phyloP scores from a whole-genome alignment of 768 basidiomycete genomes.

The Russula lepida region DNA sequence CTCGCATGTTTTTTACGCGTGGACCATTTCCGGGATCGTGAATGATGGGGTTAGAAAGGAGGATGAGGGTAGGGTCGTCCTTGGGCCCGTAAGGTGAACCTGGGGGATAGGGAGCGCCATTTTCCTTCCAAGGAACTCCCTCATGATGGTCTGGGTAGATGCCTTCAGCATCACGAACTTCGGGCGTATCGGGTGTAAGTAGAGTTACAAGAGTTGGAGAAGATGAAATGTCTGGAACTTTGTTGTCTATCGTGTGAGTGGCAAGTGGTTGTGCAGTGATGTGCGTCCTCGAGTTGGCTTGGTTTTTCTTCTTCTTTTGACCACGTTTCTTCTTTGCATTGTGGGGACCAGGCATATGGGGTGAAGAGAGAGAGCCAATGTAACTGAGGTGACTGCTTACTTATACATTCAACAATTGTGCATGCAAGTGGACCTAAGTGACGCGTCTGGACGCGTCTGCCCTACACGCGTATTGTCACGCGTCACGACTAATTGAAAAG shows the following conservation, averaged over 20 bases:
- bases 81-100: neutral
- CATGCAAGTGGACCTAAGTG: too few species aligned
- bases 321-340: constrained; percentile 41
- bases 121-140: neutral
- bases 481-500: too few species aligned
- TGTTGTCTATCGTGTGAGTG: neutral
- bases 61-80: constrained; percentile 19
- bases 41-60: constrained; percentile 45
- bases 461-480: constrained; percentile 4
- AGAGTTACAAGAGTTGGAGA: neutral
- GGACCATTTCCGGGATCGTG: constrained; percentile 75
- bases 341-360: constrained; percentile 52
- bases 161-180: neutral
- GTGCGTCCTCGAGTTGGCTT: constrained; percentile 8
- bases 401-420: neutral
- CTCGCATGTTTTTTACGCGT: constrained; percentile 57
- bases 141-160: neutral
- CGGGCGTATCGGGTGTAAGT: neutral
- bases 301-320: constrained; percentile 30
- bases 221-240: neutral
- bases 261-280: neutral
- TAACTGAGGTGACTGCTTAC: neutral
- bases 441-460: constrained; percentile 3
- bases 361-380: neutral
- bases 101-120: neutral